Base-by-base conservation (phyloP, 2,329 filamentous ascomycete genomes). In the Onygenales sp. region DNA sequence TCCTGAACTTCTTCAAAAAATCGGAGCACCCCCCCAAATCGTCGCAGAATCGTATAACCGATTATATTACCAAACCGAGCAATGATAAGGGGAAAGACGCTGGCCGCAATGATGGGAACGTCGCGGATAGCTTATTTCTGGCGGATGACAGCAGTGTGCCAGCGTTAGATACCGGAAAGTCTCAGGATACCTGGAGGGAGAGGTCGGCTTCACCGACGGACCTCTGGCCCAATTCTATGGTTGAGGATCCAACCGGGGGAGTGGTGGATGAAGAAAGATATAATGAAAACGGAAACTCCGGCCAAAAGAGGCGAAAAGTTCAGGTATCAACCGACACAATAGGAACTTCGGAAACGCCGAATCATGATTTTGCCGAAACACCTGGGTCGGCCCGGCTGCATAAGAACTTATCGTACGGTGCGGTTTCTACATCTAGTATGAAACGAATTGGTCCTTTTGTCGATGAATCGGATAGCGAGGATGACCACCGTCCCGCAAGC, bases 1-100 rank as follows among this genome's bases (percentile, higher is more conserved):
- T 89, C 35, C 70, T 89, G 11, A 88, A 71, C 58, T 90, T 89
- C 67, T 90, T 90, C 65, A 83, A 86, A 63, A 89, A 88, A 63
- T 75, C 80, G 0, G 78, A 81, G 41, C 78, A 79, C 10, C 69
- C 70, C 0, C 69, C 51, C 73, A 65, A 58, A 6, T 66, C 63
- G 32, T 66, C 60, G 27, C 70, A 83, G 53, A 73, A 75, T 17
- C 75, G 86, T 8, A 86, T 87, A 53, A 68, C 75, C 2, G 69
- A 73, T 27, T 72, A 68, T 55, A 59, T 67, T 61, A 54, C 61
- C 59, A 56, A 65, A 56, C 55, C 59, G 59, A 51, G 55, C 54
- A 59, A 67, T 76, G 39, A 43, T 35, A 36, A 10, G 10, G 21
- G 11, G 32, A 38, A 36, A 11, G 32, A n/a, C 47, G 1, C 14